These are phyloP conservation scores for Aechmea fasciata DNA, from an alignment of 176 grass and related monocot species.

Conservation along the genomic window DNA sequence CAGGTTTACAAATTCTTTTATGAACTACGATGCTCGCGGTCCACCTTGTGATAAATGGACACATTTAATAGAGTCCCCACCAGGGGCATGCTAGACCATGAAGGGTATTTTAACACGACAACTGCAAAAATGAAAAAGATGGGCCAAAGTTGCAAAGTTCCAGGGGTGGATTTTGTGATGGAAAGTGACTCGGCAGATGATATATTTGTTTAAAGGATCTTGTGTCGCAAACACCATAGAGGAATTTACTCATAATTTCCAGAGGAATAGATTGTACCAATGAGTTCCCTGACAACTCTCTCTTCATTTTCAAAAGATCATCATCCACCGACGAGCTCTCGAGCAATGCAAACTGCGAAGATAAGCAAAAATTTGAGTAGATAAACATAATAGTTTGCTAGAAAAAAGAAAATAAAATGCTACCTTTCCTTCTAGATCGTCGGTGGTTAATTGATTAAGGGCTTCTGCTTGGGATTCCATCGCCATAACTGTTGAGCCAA, in stretches of 20 bases:
- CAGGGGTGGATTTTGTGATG: too few species aligned
- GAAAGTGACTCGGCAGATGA: too few species aligned
- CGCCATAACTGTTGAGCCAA: slow-evolving; percentile 58
- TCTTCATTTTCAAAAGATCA: slow-evolving; percentile 70
- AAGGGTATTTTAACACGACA: too few species aligned
- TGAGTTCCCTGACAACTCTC: slow-evolving; percentile 55
- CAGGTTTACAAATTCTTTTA: too few species aligned
- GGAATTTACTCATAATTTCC: slow-evolving; percentile 4
- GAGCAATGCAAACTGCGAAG: slow-evolving; percentile 73
- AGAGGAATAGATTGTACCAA: slow-evolving; percentile 41
- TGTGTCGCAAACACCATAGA: too few species aligned
- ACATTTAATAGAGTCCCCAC: too few species aligned
- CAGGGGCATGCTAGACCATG: too few species aligned
- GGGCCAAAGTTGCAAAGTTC: too few species aligned
- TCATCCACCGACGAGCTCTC: slow-evolving; percentile 78
- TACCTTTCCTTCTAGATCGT: slow-evolving; percentile 99
- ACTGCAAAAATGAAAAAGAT: too few species aligned
- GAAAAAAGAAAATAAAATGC: neutral
- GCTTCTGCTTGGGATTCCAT: slow-evolving; percentile 99
- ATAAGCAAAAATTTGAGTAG: slow-evolving; percentile 14
- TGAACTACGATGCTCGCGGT: too few species aligned
- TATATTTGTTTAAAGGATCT: too few species aligned
- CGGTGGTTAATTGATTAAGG: slow-evolving; percentile 69
- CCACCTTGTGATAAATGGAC: too few species aligned
- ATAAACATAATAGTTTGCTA: slow-evolving; percentile 4